Percentiles rank a stretch among this genome's conserved stretches.
Evolutionary conservation across 192 early-diverging fungal genomes (phyloP).

Genomic region (Dispira simplex): DNA sequence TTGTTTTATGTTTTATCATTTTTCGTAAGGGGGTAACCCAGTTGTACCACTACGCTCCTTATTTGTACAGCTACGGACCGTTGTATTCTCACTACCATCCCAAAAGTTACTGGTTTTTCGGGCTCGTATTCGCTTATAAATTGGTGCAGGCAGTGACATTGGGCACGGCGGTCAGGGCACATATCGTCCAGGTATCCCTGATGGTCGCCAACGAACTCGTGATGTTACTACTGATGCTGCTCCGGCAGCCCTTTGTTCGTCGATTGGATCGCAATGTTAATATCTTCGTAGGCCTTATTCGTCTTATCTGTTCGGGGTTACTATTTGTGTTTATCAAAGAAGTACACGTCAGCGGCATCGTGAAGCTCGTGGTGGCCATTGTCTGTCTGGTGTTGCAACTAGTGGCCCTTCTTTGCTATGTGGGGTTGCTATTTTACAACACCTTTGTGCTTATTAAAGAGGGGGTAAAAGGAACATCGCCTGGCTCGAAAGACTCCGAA

Average conservation of each 20-base stretch:
- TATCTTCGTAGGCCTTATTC: not conserved
- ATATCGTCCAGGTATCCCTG: conserved; percentile 2
- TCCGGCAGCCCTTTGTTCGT: conserved; percentile 5
- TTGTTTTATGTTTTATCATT: not conserved
- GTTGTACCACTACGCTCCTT: not conserved
- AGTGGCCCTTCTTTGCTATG: not conserved
- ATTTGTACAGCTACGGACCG: conserved; percentile 8
- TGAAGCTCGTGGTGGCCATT: not conserved
- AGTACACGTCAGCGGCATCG: not conserved
- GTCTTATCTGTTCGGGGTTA: not conserved
- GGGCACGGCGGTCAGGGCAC: not conserved
- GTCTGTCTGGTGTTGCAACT: conserved; percentile 7
- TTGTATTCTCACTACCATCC: not conserved
- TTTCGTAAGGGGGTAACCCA: not conserved
- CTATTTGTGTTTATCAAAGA: conserved; percentile 1
- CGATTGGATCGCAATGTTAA: not conserved
- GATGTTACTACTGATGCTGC: not conserved
- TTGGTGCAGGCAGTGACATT: not conserved
- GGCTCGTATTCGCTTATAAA: conserved; percentile 2
- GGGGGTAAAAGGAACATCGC: too few species aligned
- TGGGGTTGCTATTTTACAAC: not conserved
- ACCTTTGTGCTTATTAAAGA: not conserved
- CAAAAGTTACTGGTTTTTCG: conserved; percentile 7
- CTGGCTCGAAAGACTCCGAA: too few species aligned
- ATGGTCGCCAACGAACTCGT: conserved; percentile 2